Percentiles rank a stretch among this genome's conserved stretches.
Conservation (phyloP, 176 grass and related monocot species). For the Aegilops bicornis region DNA sequence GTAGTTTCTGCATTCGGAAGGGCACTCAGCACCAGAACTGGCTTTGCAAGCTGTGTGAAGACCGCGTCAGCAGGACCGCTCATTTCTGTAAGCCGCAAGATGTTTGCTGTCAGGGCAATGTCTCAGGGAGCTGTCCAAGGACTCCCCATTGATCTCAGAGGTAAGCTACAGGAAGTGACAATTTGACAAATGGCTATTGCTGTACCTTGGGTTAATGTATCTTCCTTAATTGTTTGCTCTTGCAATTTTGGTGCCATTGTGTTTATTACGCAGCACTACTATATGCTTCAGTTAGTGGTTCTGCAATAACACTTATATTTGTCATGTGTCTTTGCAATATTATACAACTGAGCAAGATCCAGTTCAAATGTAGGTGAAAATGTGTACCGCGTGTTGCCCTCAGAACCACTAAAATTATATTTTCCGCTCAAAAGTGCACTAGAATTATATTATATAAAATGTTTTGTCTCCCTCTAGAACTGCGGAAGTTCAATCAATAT, state of each 20-base stretch:
- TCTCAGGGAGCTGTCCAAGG: constrained; percentile 41
- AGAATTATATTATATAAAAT: neutral
- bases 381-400: neutral
- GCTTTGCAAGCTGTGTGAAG: constrained; percentile 22
- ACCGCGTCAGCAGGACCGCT: neutral
- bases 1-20: constrained; percentile 26
- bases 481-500: neutral
- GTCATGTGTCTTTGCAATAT: too few relatives aligned
- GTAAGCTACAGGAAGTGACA: constrained; percentile 19
- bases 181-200: neutral
- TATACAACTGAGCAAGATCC: neutral
- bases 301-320: neutral
- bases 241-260: neutral
- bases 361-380: neutral
- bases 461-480: neutral
- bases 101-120: constrained; percentile 63
- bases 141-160: constrained; percentile 84
- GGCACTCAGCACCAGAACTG: constrained; percentile 21
- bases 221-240: neutral
- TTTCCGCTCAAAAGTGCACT: too few relatives aligned
- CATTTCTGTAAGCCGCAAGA: constrained; percentile 26
- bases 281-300: neutral
- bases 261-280: neutral
- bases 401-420: too few relatives aligned
- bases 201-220: neutral